Evolutionary conservation across 2,329 filamentous ascomycete genomes (phyloP).

Genomic region (Zymoseptoria brevis): DNA sequence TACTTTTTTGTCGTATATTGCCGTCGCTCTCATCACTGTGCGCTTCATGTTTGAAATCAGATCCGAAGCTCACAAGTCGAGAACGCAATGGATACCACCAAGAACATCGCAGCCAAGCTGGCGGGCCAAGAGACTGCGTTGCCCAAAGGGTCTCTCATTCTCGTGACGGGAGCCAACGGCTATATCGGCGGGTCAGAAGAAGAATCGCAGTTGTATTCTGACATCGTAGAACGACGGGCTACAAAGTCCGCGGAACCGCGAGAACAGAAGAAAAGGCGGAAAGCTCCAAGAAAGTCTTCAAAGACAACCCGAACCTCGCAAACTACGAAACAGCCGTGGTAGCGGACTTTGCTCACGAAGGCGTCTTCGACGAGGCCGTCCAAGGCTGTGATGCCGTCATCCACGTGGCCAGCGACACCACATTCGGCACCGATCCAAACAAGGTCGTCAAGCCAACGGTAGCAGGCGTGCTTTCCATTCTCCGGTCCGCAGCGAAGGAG

Average conservation of each 20-base stretch:
- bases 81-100: conserved; percentile 3
- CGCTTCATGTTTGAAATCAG: too few species aligned
- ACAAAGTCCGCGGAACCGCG: conserved; percentile 25
- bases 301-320: conserved; percentile 15
- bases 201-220: too few species aligned
- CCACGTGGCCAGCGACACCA: conserved; percentile 39
- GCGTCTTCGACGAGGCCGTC: conserved; percentile 35
- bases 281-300: conserved; percentile 15
- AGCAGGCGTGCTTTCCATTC: conserved; percentile 20
- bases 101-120: conserved; percentile 6
- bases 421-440: conserved; percentile 35
- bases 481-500: conserved; percentile 36
- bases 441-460: conserved; percentile 37
- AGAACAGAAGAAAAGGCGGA: conserved; percentile 17
- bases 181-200: conserved; percentile 25
- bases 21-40: too few species aligned
- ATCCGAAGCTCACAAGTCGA: too few species aligned
- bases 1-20: too few species aligned
- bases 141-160: conserved; percentile 21
- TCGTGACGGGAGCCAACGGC: conserved; percentile 27
- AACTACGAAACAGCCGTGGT: conserved; percentile 17
- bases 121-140: conserved; percentile 12
- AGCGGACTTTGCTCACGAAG: conserved; percentile 18
- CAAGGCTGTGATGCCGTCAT: conserved; percentile 38
- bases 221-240: too few species aligned